Evolutionary conservation across 805 yeast genomes (phyloP), one percentile per base, ranked within the genome.

Genomic region (Kregervanrija fluxuum): DNA sequence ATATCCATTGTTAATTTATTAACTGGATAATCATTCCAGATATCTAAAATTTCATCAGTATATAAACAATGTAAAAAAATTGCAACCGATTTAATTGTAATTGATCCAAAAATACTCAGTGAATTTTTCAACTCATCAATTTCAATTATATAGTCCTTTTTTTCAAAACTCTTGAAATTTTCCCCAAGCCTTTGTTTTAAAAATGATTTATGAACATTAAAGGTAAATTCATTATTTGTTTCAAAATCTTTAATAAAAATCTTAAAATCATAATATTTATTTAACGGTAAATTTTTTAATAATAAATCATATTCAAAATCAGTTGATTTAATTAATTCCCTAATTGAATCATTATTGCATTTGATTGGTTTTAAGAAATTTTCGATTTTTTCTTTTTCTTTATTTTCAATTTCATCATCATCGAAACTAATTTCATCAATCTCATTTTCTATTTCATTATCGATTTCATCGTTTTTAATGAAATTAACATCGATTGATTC

Each of bases 41-140:
- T 57, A 36, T 65, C 69, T 5, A 73, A 36, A 4, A 64, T 56
- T 12, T 55, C 53, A 43, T 77, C 78, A 0, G 81, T 74, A 53
- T 80, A 81, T 0, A 77, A 44, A 44, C 68, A 69, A 53, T 76
- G 75, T 5, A 76, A 48, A 8, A 75, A 54, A 2, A 81, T 61
- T 31, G 67, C 57, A 10, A 71, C 57, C 8, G 62, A 46, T 28
- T 57, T 45, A 1, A 57, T 22, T 9, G 53, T 54, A 3, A 60
- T 44, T 22, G 54, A 48, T 14, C 66, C 65, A n/a, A 46, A 13
- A 8, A 60, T 46, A 3, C 11, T 41, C 38, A 14, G 16, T n/a
- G 11, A 32, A 12, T 28, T 37, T 11, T 31, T 11, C n/a, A 35
- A 13, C 13, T 44, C 43, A n/a, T 40, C 11, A 15, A 41, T 36